Evolutionary conservation across 176 grass and related monocot genomes (phyloP), one percentile per base, ranked within the genome.

Genomic region (Oryza officinalis): DNA sequence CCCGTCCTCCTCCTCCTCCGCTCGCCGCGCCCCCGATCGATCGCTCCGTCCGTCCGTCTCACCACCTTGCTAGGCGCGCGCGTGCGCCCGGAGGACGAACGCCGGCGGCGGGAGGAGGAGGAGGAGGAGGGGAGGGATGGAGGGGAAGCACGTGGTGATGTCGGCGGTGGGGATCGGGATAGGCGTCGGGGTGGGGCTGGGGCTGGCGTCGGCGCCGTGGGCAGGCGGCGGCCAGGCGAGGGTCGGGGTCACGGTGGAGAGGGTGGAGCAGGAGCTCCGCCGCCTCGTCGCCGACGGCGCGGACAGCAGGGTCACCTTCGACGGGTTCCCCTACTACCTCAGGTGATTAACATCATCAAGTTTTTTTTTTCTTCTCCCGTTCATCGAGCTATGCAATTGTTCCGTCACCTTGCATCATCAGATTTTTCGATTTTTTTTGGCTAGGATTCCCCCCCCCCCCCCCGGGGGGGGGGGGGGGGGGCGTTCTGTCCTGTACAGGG

Each of bases 271-370:
- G 66, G 95, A 97, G 83, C 87, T 97, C 69, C 71, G 85, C 20
- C 81, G 92, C 69, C 83, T 90, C 59, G 31, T 94, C 15, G 47
- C 68, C 78, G 90, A 97, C 78, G 87, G 70, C 69, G 67, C 60
- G 65, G 84, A 89, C 1, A 82, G 88, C 80, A 92, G 91, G 85
- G 92, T 91, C 85, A 94, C 92, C 81, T 97, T 97, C 68, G 92
- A 97, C 50, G 90, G 94, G 78, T 97, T 97, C 74, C 95, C 94
- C 5, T 97, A 94, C 75, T 92, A 97, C 80, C 90, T 97, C 83
- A 94, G 92, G 94, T 94, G 25, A 26, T 6, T 27, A 31, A n/a
- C 45, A 47, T 47, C 45, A 15, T 4, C 45, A 15, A 1, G 13
- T 15, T 47, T 4, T 47, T 13, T 52, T 61, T 11, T 72, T 13